Conservation (phyloP, 345 rosid species). For the Fremontodendron californicum region DNA sequence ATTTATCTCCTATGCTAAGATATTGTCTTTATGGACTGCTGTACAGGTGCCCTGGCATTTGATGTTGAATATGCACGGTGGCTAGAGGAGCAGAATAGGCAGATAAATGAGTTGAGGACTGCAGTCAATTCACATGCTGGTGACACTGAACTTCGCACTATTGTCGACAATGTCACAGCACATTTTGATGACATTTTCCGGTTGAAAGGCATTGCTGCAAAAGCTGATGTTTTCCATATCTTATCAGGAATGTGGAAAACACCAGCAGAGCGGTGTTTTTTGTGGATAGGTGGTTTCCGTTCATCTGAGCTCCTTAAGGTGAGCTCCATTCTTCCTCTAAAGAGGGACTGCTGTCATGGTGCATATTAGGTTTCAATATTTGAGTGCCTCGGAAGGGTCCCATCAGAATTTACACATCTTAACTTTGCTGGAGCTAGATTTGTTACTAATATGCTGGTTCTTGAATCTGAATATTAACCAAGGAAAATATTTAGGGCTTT, state of each 20-base stretch:
- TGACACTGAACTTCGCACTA: conserved; percentile 74
- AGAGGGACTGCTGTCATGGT: background rate
- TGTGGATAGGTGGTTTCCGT: conserved; percentile 98
- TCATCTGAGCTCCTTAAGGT: conserved; percentile 92
- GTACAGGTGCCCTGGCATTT: conserved; percentile 82
- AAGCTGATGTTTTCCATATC: conserved; percentile 89
- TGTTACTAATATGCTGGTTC: background rate
- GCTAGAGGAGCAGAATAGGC: conserved; percentile 80
- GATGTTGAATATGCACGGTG: conserved; percentile 83
- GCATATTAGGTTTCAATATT: background rate
- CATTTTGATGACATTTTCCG: conserved; percentile 79
- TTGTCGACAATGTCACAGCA: conserved; percentile 56
- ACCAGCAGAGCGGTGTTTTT: conserved; percentile 90
- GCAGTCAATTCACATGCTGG: conserved; percentile 91
- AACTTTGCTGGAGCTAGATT: background rate
- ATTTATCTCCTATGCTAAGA: background rate
- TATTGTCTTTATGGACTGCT: conserved; percentile 5
- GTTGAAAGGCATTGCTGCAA: conserved; percentile 78
- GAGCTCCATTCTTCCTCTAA: background rate
- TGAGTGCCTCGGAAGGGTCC: background rate
- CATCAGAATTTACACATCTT: background rate
- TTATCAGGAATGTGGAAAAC: conserved; percentile 98
- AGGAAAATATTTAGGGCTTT: background rate
- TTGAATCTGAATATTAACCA: background rate
- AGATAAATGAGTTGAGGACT: conserved; percentile 70